These are phyloP conservation scores for Novymonas esmeraldas DNA, from an alignment of 208 protist species.

Conservation along the genomic window DNA sequence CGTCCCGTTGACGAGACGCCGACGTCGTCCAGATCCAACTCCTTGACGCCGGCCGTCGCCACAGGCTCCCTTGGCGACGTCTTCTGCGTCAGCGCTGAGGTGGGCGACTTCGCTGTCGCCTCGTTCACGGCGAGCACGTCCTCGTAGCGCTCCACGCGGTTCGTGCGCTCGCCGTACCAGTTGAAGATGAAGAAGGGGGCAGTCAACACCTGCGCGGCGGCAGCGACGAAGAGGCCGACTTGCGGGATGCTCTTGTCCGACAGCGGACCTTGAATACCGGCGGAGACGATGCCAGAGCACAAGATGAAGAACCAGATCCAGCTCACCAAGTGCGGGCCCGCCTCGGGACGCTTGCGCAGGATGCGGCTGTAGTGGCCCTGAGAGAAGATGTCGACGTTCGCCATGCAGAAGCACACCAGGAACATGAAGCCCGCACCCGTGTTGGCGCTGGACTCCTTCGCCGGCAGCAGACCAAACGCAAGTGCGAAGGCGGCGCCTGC, in stretches of 20 bases:
- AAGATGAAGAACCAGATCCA: conserved; percentile 71
- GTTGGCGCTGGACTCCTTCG: conserved; percentile 34
- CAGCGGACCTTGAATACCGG: conserved; percentile 50
- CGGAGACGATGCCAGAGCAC: conserved; percentile 40
- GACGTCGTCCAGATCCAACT: no score
- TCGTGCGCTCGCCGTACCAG: conserved; percentile 60
- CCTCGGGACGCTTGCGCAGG: conserved; percentile 41
- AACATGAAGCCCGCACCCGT: conserved; percentile 55
- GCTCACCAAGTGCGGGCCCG: conserved; percentile 52
- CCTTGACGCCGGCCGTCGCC: no score
- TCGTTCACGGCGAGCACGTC: conserved; percentile 29
- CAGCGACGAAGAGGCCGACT: conserved; percentile 54
- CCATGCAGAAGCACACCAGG: conserved; percentile 51
- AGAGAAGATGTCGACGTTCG: conserved; percentile 73
- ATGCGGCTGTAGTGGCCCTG: conserved; percentile 76
- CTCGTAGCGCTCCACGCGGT: conserved; percentile 45
- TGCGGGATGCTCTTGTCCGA: conserved; percentile 39
- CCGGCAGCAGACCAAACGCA: conserved; percentile 44
- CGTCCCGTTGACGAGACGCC: no score
- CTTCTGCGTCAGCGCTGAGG: no score
- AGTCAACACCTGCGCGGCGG: conserved; percentile 45
- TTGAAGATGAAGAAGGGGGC: conserved; percentile 59
- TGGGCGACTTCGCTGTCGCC: conserved; percentile 5
- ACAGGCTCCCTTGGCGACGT: no score
- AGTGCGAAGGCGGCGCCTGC: conserved; percentile 42